phyloP scores from a whole-genome alignment of 441 rosid species.

The Mallotus repandus region DNA sequence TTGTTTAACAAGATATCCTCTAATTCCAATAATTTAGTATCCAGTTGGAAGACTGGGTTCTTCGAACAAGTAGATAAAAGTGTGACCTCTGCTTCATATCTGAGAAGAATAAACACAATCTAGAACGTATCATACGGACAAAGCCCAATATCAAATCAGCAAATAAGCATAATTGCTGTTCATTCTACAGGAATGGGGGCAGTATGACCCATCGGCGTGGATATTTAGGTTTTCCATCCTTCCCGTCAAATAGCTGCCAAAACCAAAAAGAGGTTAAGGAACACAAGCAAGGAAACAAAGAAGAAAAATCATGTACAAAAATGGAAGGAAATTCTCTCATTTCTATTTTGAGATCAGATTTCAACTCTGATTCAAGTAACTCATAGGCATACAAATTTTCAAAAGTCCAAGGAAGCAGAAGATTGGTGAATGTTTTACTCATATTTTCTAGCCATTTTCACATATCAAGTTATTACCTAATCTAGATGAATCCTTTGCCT shows the following conservation, averaged over 20 bases:
- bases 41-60: conserved; percentile 9
- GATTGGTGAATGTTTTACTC: neutral
- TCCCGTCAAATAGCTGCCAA: conserved; percentile 80
- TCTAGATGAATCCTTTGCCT: neutral
- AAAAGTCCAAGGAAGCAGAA: neutral
- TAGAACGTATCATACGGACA: neutral
- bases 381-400: neutral
- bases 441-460: neutral
- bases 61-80: conserved; percentile 5
- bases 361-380: no score
- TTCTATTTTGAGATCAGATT: no score
- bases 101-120: conserved; percentile 12
- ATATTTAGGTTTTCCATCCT: conserved; percentile 80
- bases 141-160: neutral
- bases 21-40: conserved; percentile 8
- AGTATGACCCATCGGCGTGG: conserved; percentile 86
- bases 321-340: neutral
- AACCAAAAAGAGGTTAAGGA: neutral
- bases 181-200: conserved; percentile 72
- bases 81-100: conserved; percentile 5
- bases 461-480: neutral
- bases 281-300: neutral
- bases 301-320: neutral
- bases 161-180: neutral
- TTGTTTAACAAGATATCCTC: neutral